Percentiles rank a stretch among this genome's conserved stretches.
Evolutionary conservation across 2,329 filamentous ascomycete species (phyloP).

Genomic region (Dactylella cylindrospora): DNA sequence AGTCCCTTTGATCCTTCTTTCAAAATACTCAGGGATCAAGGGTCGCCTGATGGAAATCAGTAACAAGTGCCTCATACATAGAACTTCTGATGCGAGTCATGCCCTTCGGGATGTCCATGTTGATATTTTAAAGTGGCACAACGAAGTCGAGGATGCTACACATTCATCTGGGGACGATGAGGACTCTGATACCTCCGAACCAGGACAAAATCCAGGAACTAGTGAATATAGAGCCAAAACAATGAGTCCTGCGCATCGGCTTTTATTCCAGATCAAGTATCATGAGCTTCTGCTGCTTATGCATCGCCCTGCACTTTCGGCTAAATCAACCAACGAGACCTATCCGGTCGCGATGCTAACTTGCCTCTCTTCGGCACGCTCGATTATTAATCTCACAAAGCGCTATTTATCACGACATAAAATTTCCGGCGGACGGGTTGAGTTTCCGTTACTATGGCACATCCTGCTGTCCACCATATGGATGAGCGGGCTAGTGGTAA

Average conservation of each 20-base stretch:
- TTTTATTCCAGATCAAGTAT: conserved; percentile 55
- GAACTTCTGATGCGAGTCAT: conserved; percentile 54
- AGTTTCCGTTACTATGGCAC: conserved; percentile 27
- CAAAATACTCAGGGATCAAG: conserved; percentile 57
- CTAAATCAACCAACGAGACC: conserved; percentile 54
- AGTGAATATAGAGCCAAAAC: conserved; percentile 30
- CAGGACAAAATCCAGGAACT: conserved; percentile 53
- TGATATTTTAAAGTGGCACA: conserved; percentile 59
- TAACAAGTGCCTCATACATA: conserved; percentile 58
- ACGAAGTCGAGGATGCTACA: conserved; percentile 58
- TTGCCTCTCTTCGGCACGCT: conserved; percentile 58
- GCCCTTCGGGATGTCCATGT: conserved; percentile 56
- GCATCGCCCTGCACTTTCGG: conserved; percentile 58
- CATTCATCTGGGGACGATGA: conserved; percentile 13
- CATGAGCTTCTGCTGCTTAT: conserved; percentile 59
- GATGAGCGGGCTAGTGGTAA: conserved; percentile 36
- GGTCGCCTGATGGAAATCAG: conserved; percentile 59
- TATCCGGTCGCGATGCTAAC: conserved; percentile 58
- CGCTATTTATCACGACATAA: conserved; percentile 46
- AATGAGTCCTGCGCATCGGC: conserved; percentile 51
- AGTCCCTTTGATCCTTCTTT: conserved; percentile 53
- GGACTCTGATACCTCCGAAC: too few species aligned
- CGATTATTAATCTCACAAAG: conserved; percentile 55
- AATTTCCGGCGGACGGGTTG: conserved; percentile 2
- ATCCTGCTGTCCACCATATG: conserved; percentile 27